Evolutionary conservation across 306 rosid species (phyloP).

Genomic region (Trifolium dubium): DNA sequence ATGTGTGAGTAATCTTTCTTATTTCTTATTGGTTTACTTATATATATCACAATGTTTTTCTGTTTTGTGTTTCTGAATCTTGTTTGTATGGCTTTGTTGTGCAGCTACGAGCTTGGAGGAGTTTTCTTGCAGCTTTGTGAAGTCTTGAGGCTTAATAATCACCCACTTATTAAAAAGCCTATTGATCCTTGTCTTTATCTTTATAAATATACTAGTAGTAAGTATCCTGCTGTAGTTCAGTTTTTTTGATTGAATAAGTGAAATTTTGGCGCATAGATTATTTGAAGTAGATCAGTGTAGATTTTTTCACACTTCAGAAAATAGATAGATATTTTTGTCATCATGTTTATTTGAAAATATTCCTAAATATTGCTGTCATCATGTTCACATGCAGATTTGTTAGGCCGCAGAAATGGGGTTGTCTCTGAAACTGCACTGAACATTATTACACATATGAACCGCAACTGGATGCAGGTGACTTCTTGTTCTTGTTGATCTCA

Average conservation of each 20-base stretch:
- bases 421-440: constrained; percentile 72
- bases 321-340: not conserved
- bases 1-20: constrained; percentile 65
- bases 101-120: constrained; percentile 79
- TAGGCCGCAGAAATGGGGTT: constrained; percentile 48
- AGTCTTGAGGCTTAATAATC: constrained; percentile 70
- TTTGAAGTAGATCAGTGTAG: not conserved
- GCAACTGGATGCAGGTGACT: constrained; percentile 93
- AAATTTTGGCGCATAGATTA: constrained; percentile 26
- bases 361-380: not conserved
- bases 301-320: constrained; percentile 6
- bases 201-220: constrained; percentile 66
- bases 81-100: constrained; percentile 39
- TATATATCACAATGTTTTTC: constrained; percentile 21
- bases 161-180: constrained; percentile 68
- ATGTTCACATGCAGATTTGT: constrained; percentile 40
- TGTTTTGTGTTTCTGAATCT: constrained; percentile 28
- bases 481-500: constrained; percentile 26
- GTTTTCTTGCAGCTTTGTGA: constrained; percentile 85
- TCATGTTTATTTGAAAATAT: constrained; percentile 15
- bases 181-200: constrained; percentile 87
- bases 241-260: constrained; percentile 16
- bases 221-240: constrained; percentile 40
- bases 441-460: constrained; percentile 84
- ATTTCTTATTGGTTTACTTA: constrained; percentile 7